Percentiles rank a stretch among this genome's conserved stretches.
phyloP scores from a whole-genome alignment of 164 flowering plant genomes.

The Vitis cinerea region DNA sequence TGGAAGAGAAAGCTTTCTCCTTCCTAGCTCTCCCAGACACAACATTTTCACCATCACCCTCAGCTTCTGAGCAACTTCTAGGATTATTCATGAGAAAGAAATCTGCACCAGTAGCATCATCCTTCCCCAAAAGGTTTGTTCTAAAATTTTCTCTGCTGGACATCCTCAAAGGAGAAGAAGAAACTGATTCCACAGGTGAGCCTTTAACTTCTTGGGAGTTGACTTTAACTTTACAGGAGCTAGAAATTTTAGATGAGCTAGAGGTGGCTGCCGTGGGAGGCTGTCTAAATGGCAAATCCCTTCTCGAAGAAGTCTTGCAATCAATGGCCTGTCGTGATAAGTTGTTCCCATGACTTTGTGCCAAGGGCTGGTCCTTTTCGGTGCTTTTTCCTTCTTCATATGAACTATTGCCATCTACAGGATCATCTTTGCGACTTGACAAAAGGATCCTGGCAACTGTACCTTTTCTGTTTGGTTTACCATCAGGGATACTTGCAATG shows the following conservation, averaged over 20 bases:
- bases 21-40: conserved; percentile 34
- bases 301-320: conserved; percentile 42
- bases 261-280: conserved; percentile 71
- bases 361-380: conserved; percentile 21
- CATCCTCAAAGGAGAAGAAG: conserved; percentile 82
- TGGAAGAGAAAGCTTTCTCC: conserved; percentile 27
- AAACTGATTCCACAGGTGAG: conserved; percentile 95
- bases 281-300: conserved; percentile 44
- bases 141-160: conserved; percentile 42
- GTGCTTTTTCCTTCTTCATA: conserved; percentile 4
- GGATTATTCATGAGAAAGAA: conserved; percentile 28
- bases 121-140: conserved; percentile 34
- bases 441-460: neutral
- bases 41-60: conserved; percentile 43
- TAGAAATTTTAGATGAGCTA: conserved; percentile 89
- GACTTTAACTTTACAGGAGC: conserved; percentile 58
- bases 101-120: conserved; percentile 32
- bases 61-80: conserved; percentile 47
- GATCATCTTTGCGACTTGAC: neutral
- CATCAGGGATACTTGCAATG: conserved; percentile 23
- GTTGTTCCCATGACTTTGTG: conserved; percentile 21
- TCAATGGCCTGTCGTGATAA: conserved; percentile 34
- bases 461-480: conserved; percentile 28
- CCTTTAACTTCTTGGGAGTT: conserved; percentile 62
- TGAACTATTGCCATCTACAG: neutral